Percentiles rank a stretch among this genome's conserved stretches.
Evolutionary conservation across 1,284 basidiomycete species (phyloP).

Genomic region (Ustilago loliicola): DNA sequence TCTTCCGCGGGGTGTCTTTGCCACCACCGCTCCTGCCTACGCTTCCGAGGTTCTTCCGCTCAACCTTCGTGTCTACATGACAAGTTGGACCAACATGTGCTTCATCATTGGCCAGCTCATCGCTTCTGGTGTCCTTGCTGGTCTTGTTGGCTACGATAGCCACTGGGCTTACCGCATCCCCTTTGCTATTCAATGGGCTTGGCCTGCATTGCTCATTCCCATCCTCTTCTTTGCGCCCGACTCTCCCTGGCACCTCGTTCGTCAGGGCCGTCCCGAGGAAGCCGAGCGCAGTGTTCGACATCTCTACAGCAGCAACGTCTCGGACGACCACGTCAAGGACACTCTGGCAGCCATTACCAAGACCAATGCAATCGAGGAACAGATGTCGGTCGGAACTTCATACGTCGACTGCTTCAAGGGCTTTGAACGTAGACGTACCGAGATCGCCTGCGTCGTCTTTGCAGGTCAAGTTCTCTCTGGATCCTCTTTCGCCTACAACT

Average conservation of each 20-base stretch:
- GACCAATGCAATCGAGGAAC: constrained; percentile 71
- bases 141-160: constrained; percentile 51
- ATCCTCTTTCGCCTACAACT: constrained; percentile 55
- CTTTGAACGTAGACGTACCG: constrained; percentile 71
- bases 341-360: constrained; percentile 71
- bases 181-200: constrained; percentile 71
- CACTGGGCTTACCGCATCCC: constrained; percentile 70
- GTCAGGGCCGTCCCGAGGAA: constrained; percentile 72
- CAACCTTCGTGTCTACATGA: constrained; percentile 72
- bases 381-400: constrained; percentile 63
- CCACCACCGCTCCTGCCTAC: constrained; percentile 72
- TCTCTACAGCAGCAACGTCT: neutral
- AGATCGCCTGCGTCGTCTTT: constrained; percentile 70
- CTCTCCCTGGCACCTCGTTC: constrained; percentile 73
- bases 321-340: neutral
- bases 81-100: constrained; percentile 73
- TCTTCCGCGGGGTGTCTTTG: constrained; percentile 72
- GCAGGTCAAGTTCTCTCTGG: constrained; percentile 68
- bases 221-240: constrained; percentile 67
- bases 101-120: constrained; percentile 71
- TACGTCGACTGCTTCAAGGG: constrained; percentile 73
- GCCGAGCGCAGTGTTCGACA: constrained; percentile 65
- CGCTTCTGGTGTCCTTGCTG: constrained; percentile 72
- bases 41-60: constrained; percentile 73
- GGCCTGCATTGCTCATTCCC: constrained; percentile 60